Percentiles rank a stretch among this genome's conserved stretches.
Conservation (phyloP, 2,329 filamentous ascomycete species). For the Penicillium hordei region DNA sequence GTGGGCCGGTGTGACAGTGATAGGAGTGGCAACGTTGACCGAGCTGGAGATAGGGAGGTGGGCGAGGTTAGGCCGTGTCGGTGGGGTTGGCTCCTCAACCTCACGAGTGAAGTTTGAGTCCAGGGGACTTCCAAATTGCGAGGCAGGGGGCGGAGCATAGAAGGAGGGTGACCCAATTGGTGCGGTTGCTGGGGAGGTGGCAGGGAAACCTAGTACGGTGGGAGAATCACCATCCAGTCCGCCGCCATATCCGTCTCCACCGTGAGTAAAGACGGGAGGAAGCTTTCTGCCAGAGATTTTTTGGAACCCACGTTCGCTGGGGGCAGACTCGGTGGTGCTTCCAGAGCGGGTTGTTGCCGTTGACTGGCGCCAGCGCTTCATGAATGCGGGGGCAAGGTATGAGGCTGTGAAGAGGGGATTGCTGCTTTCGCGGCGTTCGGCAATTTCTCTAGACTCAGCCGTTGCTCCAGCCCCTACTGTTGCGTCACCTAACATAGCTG, state of each 20-base stretch:
- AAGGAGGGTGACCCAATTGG: slow-evolving; percentile 23
- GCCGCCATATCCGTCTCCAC: slow-evolving; percentile 49
- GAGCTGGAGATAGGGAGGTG: slow-evolving; percentile 44
- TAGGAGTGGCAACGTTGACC: slow-evolving; percentile 27
- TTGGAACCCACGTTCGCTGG: slow-evolving; percentile 51
- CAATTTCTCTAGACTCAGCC: slow-evolving; percentile 32
- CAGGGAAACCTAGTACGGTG: slow-evolving; percentile 27
- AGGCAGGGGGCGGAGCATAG: slow-evolving; percentile 30
- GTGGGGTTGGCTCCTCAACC: slow-evolving; percentile 30
- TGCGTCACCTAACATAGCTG: slow-evolving; percentile 29
- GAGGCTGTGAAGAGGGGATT: slow-evolving; percentile 42
- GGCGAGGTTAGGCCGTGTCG: slow-evolving; percentile 46
- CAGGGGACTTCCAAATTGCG: slow-evolving; percentile 32
- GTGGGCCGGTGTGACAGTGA: slow-evolving; percentile 28
- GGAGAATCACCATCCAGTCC: slow-evolving; percentile 34
- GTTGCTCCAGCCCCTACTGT: slow-evolving; percentile 1
- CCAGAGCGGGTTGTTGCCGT: slow-evolving; percentile 37
- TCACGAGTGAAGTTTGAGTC: slow-evolving; percentile 36
- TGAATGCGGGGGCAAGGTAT: slow-evolving; percentile 40
- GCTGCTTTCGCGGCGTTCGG: slow-evolving; percentile 40
- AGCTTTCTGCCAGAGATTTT: slow-evolving; percentile 52
- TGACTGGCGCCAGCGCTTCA: slow-evolving; percentile 44
- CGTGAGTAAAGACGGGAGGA: slow-evolving; percentile 46
- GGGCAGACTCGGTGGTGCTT: slow-evolving; percentile 33
- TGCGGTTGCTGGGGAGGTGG: slow-evolving; percentile 25